Conservation (phyloP, 306 rosid species). For the Mimosa pudica region DNA sequence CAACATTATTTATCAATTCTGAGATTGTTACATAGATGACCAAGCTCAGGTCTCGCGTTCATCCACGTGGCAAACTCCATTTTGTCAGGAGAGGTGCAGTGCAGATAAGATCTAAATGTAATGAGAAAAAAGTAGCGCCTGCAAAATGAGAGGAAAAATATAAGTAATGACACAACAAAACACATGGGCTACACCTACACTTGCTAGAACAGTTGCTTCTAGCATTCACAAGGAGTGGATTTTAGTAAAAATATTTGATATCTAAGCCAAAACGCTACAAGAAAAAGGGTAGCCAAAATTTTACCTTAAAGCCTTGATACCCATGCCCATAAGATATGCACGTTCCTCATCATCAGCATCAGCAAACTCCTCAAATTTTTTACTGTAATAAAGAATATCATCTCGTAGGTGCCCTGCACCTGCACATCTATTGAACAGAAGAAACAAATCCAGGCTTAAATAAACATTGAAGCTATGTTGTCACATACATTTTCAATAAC, state of each 20-base stretch:
- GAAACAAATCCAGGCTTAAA: conserved; percentile 33
- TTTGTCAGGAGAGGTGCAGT: conserved; percentile 55
- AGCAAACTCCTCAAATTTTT: conserved; percentile 61
- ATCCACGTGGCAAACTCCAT: conserved; percentile 67
- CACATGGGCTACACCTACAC: background rate
- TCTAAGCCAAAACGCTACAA: background rate
- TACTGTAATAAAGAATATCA: conserved; percentile 70
- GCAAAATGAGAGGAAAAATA: conserved; percentile 33
- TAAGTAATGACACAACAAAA: conserved; percentile 29
- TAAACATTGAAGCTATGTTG: background rate
- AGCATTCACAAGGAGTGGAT: conserved; percentile 11
- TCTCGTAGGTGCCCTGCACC: conserved; percentile 89
- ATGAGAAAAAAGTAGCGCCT: conserved; percentile 86
- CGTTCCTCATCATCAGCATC: conserved; percentile 71
- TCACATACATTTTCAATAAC: background rate
- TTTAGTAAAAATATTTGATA: background rate
- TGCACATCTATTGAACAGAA: conserved; percentile 64
- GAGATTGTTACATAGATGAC: conserved; percentile 83
- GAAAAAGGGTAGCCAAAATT: background rate
- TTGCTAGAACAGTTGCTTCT: conserved; percentile 2
- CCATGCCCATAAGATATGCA: conserved; percentile 73
- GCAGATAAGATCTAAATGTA: conserved; percentile 87
- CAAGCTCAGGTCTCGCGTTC: conserved; percentile 90
- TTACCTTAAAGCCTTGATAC: conserved; percentile 83
- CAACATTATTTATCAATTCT: conserved; percentile 65